These are phyloP conservation scores for Xylaria grammica DNA, from an alignment of 495 filamentous ascomycete genomes.

Conservation along the genomic window DNA sequence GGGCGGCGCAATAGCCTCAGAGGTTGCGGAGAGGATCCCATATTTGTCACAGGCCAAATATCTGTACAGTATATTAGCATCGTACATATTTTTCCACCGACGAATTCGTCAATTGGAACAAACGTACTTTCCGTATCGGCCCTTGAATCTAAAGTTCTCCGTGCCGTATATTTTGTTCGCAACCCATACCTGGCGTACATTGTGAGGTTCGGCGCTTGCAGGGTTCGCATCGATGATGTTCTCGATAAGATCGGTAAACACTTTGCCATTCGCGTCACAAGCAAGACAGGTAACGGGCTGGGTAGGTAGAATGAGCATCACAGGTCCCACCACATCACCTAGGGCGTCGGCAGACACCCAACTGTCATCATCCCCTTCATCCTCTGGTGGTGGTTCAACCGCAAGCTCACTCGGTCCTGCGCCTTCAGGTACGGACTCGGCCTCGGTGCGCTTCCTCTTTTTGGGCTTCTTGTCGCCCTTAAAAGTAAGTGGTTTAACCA, in stretches of 20 bases:
- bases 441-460: conserved; percentile 76
- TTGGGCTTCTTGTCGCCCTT: conserved; percentile 97
- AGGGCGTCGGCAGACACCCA: conserved; percentile 86
- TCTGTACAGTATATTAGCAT: conserved; percentile 35
- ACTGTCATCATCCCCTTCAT: conserved; percentile 69
- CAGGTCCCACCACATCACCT: conserved; percentile 79
- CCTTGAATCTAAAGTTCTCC: conserved; percentile 82
- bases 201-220: conserved; percentile 84
- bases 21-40: conserved; percentile 75
- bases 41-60: conserved; percentile 84
- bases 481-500: conserved; percentile 86
- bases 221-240: conserved; percentile 83
- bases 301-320: conserved; percentile 80
- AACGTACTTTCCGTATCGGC: conserved; percentile 81
- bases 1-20: conserved; percentile 78
- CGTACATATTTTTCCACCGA: conserved; percentile 40
- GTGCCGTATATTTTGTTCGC: conserved; percentile 84
- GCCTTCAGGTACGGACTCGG: conserved; percentile 40
- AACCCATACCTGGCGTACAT: conserved; percentile 94
- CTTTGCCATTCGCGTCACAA: conserved; percentile 80
- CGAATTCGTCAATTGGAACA: neutral
- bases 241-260: conserved; percentile 79
- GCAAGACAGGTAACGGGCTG: conserved; percentile 72
- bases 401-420: conserved; percentile 46
- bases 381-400: conserved; percentile 42